phyloP scores from a whole-genome alignment of 2,329 filamentous ascomycete species.

The Raffaelea arxii region DNA sequence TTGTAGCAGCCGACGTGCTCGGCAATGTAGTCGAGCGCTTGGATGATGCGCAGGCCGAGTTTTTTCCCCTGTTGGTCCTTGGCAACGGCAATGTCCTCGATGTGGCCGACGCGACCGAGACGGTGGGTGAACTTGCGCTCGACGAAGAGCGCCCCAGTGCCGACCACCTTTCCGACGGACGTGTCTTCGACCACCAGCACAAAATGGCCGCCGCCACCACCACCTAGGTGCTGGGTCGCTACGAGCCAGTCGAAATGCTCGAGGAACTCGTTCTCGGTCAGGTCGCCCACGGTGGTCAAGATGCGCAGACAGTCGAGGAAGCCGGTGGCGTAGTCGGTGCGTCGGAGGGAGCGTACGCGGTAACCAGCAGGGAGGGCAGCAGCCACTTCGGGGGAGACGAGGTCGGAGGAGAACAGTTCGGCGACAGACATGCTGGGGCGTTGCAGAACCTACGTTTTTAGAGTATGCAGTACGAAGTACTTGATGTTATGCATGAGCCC shows the following conservation, averaged over 20 bases:
- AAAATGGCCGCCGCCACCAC: slow-evolving; percentile 70
- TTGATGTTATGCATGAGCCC: no score
- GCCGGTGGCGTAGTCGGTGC: slow-evolving; percentile 66
- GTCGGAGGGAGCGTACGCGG: slow-evolving; percentile 68
- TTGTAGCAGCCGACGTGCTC: slow-evolving; percentile 91
- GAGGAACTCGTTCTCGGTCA: slow-evolving; percentile 63
- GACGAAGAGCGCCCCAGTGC: slow-evolving; percentile 79
- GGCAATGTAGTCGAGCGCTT: slow-evolving; percentile 83
- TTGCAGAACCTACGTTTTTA: no score
- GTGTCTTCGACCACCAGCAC: slow-evolving; percentile 77
- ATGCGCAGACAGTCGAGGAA: slow-evolving; percentile 89
- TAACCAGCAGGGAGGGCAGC: slow-evolving; percentile 71
- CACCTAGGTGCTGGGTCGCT: no score
- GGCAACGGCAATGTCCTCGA: slow-evolving; percentile 93
- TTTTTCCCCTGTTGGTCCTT: slow-evolving; percentile 98
- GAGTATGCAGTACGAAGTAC: no score
- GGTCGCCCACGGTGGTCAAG: slow-evolving; percentile 85
- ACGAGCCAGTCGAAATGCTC: slow-evolving; percentile 76
- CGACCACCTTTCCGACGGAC: slow-evolving; percentile 58
- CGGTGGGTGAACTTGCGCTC: slow-evolving; percentile 90
- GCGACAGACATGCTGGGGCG: no score
- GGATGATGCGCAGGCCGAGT: slow-evolving; percentile 82
- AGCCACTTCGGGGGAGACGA: slow-evolving; percentile 69
- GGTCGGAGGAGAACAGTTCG: slow-evolving; percentile 65
- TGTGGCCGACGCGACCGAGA: slow-evolving; percentile 79